phyloP scores from a whole-genome alignment of 768 basidiomycete genomes.

The Leccinellum rugosiceps region DNA sequence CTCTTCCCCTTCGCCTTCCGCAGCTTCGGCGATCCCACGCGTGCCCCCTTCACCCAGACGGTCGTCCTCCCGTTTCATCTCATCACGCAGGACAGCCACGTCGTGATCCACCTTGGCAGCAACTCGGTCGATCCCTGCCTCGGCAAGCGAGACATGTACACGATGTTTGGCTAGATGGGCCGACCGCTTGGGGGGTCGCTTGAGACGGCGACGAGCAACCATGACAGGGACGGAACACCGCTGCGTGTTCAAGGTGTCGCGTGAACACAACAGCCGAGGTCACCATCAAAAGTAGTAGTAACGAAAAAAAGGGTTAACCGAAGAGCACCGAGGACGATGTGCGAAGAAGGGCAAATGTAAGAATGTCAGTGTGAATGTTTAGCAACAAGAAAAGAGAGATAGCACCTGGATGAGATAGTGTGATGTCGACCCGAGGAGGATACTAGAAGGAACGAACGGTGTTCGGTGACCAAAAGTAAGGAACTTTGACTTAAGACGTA shows the following conservation, averaged over 20 bases:
- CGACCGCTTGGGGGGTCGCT: constrained; percentile 76
- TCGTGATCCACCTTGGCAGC: constrained; percentile 83
- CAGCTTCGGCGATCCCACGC: constrained; percentile 20
- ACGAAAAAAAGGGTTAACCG: neutral
- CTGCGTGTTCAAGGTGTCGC: constrained; percentile 31
- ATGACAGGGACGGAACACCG: constrained; percentile 96
- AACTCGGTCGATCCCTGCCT: constrained; percentile 82
- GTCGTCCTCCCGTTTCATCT: constrained; percentile 68
- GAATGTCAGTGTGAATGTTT: neutral
- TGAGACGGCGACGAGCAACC: constrained; percentile 90
- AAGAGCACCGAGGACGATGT: neutral
- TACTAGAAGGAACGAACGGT: constrained; percentile 41
- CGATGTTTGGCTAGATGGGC: constrained; percentile 83
- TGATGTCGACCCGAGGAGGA: constrained; percentile 90
- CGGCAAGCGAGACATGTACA: constrained; percentile 79
- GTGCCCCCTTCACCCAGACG: constrained; percentile 15
- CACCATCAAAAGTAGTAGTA: neutral
- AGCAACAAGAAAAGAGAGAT: constrained; percentile 1
- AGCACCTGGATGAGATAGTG: constrained; percentile 86
- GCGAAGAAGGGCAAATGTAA: neutral
- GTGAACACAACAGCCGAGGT: neutral
- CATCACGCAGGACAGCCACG: constrained; percentile 76
- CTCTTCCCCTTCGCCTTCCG: constrained; percentile 26
- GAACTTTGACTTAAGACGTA: constrained; percentile 31
- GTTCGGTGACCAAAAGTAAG: neutral